These are phyloP conservation scores for Huntiella bhutanensis DNA, from an alignment of 2,329 filamentous ascomycete species.

Conservation along the genomic window DNA sequence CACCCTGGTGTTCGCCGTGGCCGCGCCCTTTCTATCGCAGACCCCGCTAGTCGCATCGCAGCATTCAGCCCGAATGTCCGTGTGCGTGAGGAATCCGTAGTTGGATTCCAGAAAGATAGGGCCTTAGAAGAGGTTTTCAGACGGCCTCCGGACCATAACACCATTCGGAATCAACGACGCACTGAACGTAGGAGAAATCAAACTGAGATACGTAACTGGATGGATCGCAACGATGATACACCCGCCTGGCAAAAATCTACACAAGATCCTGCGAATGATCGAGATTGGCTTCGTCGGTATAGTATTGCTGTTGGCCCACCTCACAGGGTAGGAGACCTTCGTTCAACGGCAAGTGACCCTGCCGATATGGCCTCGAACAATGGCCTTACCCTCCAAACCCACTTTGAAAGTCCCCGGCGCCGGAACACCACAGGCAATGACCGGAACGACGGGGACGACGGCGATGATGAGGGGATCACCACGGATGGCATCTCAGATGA, in stretches of 20 bases:
- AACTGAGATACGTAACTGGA: slow-evolving; percentile 76
- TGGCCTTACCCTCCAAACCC: slow-evolving; percentile 18
- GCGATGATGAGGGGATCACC: slow-evolving; percentile 51
- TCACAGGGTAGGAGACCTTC: slow-evolving; percentile 33
- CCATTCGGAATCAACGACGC: slow-evolving; percentile 38
- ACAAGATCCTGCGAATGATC: slow-evolving; percentile 14
- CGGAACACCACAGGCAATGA: slow-evolving; percentile 21
- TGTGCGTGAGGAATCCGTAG: slow-evolving; percentile 68
- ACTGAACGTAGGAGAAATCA: slow-evolving; percentile 54
- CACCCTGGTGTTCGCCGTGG: slow-evolving; percentile 34
- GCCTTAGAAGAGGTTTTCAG: slow-evolving; percentile 85
- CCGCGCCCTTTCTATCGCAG: slow-evolving; percentile 36
- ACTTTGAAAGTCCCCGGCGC: slow-evolving; percentile 8
- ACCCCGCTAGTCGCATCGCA: slow-evolving; percentile 34
- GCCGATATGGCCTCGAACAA: slow-evolving; percentile 40
- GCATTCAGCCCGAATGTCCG: slow-evolving; percentile 57
- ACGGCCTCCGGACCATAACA: slow-evolving; percentile 44
- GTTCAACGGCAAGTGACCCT: slow-evolving; percentile 44
- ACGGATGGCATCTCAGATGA: slow-evolving; percentile 15
- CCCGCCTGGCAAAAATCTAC: slow-evolving; percentile 4
- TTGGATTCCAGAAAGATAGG: slow-evolving; percentile 74
- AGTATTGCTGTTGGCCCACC: slow-evolving; percentile 31
- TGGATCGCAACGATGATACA: slow-evolving; percentile 48
- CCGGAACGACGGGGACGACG: slow-evolving; percentile 59
- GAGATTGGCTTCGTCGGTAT: slow-evolving; percentile 32